Base-by-base conservation (phyloP, 192 early-diverging fungal species). In the Rhizophagus prolifer region DNA sequence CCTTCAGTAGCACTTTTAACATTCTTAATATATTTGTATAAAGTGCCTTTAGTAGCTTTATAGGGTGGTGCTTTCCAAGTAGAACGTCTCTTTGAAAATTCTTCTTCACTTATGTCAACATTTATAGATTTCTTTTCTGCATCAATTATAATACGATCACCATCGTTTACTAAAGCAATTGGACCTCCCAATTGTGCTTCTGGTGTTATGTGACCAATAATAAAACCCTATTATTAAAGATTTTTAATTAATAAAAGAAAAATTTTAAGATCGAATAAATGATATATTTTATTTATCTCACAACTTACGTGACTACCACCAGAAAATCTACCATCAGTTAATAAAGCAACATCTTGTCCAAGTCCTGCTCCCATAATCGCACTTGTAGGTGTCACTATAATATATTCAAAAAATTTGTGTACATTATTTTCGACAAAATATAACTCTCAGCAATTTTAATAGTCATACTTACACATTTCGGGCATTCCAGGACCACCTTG, bases 351-450 rank as follows among this genome's bases (percentile, higher is more conserved):
- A 85, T 98, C 93, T 72, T 98, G 90, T 78, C 98, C 98, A 74
- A 99, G 90, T 16, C 98, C 98, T 6, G 98, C 96, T 58, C 98
- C 98, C 98, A 99, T 99, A 81, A 99, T 96, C 25, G 96, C 96
- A 83, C 90, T 92, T 46, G 95, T 95, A 21, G 98, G 98, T 13
- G 95, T 98, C 82, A 99, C 88, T 91, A 41, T 46, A 38, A 30
- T 31, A 68, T 7, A 36, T 8, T 66, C 23, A 74, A 60, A 23
- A 74, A 58, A 12, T n/a, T 23, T 31, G 16, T n/a, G 14, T 28
- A 34, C 7, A 28, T 62, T 26, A 12, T 8, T 23, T 62, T 62
- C 13, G 30, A 0, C 8, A 5, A 19, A 19, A 4, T 74, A 58
- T 46, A 74, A n/a, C 31, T 34, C 31, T 38, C 2, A 44, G 19